phyloP scores from a whole-genome alignment of 768 basidiomycete genomes.

The Gyrodon lividus region DNA sequence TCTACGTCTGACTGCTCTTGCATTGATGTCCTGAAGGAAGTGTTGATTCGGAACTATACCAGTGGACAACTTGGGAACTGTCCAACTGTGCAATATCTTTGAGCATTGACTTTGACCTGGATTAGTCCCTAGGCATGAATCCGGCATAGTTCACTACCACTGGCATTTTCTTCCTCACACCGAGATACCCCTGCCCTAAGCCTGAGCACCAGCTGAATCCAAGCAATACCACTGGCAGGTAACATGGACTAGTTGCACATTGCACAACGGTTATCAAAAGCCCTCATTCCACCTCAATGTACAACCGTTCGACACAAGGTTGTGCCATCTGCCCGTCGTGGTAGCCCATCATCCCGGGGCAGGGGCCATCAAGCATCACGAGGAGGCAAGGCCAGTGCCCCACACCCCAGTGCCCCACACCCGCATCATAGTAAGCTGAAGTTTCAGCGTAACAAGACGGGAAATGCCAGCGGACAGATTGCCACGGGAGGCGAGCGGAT shows the following conservation, averaged over 20 bases:
- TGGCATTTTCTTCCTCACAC: not conserved
- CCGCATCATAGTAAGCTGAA: too few species aligned
- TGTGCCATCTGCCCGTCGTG: too few species aligned
- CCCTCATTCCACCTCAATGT: not conserved
- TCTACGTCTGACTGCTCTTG: not conserved
- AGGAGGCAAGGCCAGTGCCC: too few species aligned
- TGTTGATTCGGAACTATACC: not conserved
- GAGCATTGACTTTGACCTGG: not conserved
- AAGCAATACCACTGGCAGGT: not conserved
- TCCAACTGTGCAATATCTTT: not conserved
- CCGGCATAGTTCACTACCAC: too few species aligned
- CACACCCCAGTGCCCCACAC: too few species aligned
- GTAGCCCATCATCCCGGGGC: too few species aligned
- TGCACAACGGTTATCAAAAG: not conserved
- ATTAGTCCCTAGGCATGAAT: not conserved
- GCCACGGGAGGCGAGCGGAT: not conserved
- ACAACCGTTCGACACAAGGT: too few species aligned
- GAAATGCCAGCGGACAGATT: too few species aligned
- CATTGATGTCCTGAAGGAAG: not conserved
- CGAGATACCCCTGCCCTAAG: too few species aligned
- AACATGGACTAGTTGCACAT: not conserved
- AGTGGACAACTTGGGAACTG: not conserved
- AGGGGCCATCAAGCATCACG: too few species aligned
- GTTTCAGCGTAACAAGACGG: too few species aligned
- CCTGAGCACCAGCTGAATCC: not conserved